These are phyloP conservation scores for Panicum miliaceum DNA, from an alignment of 176 grass and related monocot genomes.

Conservation along the genomic window DNA sequence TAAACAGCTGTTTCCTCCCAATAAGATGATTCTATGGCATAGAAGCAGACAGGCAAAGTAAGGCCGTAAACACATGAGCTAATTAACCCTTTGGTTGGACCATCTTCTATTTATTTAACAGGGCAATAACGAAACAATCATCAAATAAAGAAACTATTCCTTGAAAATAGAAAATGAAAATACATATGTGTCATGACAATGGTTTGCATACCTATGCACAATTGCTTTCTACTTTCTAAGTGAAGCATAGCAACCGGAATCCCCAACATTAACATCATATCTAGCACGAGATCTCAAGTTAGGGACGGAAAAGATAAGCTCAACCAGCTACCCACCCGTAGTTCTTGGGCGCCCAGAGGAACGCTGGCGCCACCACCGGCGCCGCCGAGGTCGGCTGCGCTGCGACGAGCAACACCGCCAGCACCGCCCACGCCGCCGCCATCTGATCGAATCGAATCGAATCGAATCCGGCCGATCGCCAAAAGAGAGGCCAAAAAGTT, in stretches of 20 bases:
- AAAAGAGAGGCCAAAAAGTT: background rate
- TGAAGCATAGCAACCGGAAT: background rate
- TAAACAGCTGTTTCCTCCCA: background rate
- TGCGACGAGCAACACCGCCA: conserved; percentile 41
- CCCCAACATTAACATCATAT: background rate
- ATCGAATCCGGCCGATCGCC: background rate
- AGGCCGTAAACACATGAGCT: background rate
- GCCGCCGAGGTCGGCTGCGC: conserved; percentile 22
- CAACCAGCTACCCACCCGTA: conserved; percentile 62
- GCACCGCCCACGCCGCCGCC: conserved; percentile 34
- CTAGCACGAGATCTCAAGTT: conserved; percentile 34
- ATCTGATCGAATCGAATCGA: conserved; percentile 45
- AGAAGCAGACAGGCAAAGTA: background rate
- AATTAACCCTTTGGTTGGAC: background rate
- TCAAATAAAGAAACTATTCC: background rate
- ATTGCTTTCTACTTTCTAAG: background rate
- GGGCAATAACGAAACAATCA: background rate
- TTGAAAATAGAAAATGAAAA: background rate
- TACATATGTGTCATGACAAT: background rate
- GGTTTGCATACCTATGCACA: background rate
- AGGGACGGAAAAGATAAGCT: conserved; percentile 2
- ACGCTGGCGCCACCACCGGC: conserved; percentile 57
- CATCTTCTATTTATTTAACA: background rate
- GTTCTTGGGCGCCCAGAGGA: conserved; percentile 76
- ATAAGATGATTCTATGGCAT: background rate